Evolutionary conservation across 1,139 yeast genomes (phyloP), one percentile per base, ranked within the genome.

Genomic region (Blastobotrys serpentis): DNA sequence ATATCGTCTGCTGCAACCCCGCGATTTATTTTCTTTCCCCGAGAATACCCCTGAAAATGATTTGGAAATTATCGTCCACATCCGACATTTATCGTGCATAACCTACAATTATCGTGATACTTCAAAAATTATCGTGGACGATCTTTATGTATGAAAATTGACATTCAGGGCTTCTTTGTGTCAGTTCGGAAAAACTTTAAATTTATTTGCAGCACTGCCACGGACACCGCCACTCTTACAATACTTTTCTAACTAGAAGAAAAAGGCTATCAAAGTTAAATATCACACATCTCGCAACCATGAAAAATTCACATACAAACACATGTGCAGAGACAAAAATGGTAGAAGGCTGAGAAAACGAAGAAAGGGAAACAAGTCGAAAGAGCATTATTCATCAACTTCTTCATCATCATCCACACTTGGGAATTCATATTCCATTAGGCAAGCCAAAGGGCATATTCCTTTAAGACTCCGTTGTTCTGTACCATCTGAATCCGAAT

Each of bases 391-490:
- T 10, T 23, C 10, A 6, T 10, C 6, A 10, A 10, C 26, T 6
- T 23, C 26, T 6, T 23, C 26, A 6, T 23, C 10, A 6, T 10
- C 26, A 23, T 23, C 10, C 26, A 6, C 10, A 10, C 8, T 6
- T 23, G 26, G 26, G 21, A 33, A 33, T 17, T 33, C 38, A 14
- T 33, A 33, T 21, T 33, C 38, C 2, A 42, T 49, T 22, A 63
- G 45, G 41, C 67, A 64, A 2, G 62, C 58, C 40, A 50, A 52
- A 4, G 69, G 69, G 43, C 68, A 65, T 4, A 65, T 58, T 2
- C 69, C 69, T 55, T 58, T 23, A 50, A 46, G 29, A 47, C 23
- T 32, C 38, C 39, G 46, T 25, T 44, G 23, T 40, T 49, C 43
- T 30, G 49, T 49, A n/a, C 44, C 50, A 5, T 48, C 49, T 25